phyloP scores from a whole-genome alignment of 129 eudicot species.

The Tagetes erecta region DNA sequence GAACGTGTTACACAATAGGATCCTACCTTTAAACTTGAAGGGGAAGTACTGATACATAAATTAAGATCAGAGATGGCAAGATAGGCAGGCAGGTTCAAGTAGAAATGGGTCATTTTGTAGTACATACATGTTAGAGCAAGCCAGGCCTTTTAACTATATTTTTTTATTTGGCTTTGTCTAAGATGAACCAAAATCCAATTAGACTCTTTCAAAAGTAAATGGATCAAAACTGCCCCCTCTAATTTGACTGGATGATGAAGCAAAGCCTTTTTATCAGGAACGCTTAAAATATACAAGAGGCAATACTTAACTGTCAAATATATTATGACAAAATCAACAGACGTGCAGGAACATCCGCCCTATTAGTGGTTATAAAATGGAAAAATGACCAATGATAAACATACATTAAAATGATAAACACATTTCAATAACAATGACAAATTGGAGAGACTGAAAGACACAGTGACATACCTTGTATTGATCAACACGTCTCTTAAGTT shows the following conservation, averaged over 20 bases:
- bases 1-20: neutral
- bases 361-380: slow-evolving; percentile 5
- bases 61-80: neutral
- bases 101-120: neutral
- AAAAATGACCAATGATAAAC: slow-evolving; percentile 13
- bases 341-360: neutral
- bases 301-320: slow-evolving; percentile 2
- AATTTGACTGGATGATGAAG: neutral
- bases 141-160: neutral
- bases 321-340: slow-evolving; percentile 1
- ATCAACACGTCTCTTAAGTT: slow-evolving; percentile 72
- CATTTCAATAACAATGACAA: slow-evolving; percentile 5
- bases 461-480: slow-evolving; percentile 70
- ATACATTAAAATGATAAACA: slow-evolving; percentile 9
- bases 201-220: neutral
- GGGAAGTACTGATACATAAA: neutral
- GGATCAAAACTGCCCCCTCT: neutral
- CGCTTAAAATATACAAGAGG: neutral
- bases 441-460: neutral
- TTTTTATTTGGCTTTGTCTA: neutral
- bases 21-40: neutral
- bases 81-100: neutral
- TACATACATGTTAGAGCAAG: neutral
- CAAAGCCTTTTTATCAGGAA: neutral
- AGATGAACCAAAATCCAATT: neutral